phyloP scores from a whole-genome alignment of 345 rosid genomes.

The Populus simonii region DNA sequence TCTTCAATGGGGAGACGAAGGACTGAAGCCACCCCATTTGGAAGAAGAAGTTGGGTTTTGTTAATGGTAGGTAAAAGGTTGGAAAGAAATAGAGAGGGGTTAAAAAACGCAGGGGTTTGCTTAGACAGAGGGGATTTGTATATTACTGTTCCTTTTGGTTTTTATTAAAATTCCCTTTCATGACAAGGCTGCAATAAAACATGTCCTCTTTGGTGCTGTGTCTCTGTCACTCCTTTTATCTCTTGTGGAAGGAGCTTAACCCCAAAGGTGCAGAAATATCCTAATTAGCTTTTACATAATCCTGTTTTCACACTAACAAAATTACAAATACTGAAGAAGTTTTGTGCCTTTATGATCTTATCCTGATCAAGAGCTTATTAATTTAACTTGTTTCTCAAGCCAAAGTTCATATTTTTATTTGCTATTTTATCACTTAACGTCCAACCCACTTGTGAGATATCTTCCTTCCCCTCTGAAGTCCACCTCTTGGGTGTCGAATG shows the following conservation, averaged over 20 bases:
- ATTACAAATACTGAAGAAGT: background rate
- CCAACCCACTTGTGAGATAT: background rate
- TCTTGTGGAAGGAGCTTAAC: slow-evolving; percentile 20
- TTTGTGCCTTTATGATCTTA: background rate
- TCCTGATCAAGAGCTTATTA: background rate
- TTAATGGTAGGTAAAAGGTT: slow-evolving; percentile 10
- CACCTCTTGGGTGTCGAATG: background rate
- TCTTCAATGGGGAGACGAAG: slow-evolving; percentile 21
- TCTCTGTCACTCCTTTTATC: slow-evolving; percentile 6
- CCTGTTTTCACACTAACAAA: background rate
- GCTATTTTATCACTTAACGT: background rate
- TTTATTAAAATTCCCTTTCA: background rate
- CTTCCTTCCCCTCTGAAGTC: background rate
- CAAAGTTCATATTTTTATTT: background rate
- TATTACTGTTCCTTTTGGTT: background rate
- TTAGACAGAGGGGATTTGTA: slow-evolving; percentile 1
- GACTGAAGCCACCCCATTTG: slow-evolving; percentile 20
- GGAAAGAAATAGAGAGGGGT: slow-evolving; percentile 10
- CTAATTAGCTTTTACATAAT: background rate
- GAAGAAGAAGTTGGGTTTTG: background rate
- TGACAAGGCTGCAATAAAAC: background rate
- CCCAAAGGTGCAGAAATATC: background rate
- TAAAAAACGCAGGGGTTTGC: background rate
- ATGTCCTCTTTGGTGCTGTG: slow-evolving; percentile 9
- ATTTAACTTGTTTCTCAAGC: slow-evolving; percentile 1